Evolutionary conservation across 2,329 filamentous ascomycete species (phyloP).

Genomic region (Chaetomiaceae sp.): DNA sequence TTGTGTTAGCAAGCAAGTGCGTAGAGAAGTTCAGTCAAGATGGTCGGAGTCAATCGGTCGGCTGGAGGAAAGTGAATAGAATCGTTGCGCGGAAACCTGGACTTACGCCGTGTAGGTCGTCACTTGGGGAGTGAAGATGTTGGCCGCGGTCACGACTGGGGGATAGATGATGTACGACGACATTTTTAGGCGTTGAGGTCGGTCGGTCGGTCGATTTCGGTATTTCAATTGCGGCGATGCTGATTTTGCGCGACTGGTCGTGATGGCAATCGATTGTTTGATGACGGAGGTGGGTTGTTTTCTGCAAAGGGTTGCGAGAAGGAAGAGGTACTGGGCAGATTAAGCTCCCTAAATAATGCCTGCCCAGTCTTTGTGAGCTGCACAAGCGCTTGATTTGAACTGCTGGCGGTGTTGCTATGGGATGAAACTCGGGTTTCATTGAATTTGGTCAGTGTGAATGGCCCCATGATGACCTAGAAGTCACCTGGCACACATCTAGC

Average conservation of each 20-base stretch:
- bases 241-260: not conserved
- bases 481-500: no score
- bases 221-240: not conserved
- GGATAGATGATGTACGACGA: slow-evolving; percentile 10
- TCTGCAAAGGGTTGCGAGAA: not conserved
- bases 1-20: no score
- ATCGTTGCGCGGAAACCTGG: no score
- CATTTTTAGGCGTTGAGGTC: not conserved
- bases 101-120: slow-evolving; percentile 14
- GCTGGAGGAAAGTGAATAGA: not conserved
- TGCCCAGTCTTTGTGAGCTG: no score
- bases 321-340: not conserved
- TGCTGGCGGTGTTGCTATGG: not conserved
- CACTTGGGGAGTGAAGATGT: slow-evolving; percentile 9
- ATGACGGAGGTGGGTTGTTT: not conserved
- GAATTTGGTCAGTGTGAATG: no score
- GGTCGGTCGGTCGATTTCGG: not conserved
- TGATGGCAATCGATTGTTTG: not conserved
- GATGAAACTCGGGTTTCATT: no score
- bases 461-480: no score
- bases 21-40: no score
- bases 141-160: not conserved
- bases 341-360: no score
- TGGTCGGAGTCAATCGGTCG: no score
- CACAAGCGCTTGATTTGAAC: not conserved